A percentile compares a stretch with the other conserved stretches of the same genome.
phyloP scores from a whole-genome alignment of 768 basidiomycete genomes.

The Tremella mesenterica region DNA sequence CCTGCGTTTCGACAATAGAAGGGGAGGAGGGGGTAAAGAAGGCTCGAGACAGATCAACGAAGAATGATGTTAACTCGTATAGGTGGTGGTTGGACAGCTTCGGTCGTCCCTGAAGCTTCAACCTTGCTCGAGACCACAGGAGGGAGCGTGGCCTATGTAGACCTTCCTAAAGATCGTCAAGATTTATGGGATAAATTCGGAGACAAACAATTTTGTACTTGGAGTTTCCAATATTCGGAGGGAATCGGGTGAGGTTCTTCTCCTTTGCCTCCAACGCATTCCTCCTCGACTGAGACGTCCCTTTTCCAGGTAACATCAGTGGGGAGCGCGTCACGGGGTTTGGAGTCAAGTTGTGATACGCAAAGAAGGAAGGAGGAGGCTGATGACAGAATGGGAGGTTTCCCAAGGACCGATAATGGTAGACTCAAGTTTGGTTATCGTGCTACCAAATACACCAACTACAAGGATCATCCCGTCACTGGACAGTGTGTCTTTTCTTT shows the following conservation, averaged over 20 bases:
- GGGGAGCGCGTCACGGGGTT: neutral
- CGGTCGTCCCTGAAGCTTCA: conserved; percentile 14
- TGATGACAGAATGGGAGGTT: too few relatives aligned
- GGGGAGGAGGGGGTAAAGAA: too few relatives aligned
- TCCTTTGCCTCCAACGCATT: neutral
- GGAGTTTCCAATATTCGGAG: conserved; percentile 5
- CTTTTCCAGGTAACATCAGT: neutral
- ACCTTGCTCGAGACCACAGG: conserved; percentile 21
- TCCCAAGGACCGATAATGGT: conserved; percentile 16
- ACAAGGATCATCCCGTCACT: conserved; percentile 16
- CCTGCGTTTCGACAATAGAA: too few relatives aligned
- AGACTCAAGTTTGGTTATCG: conserved; percentile 26
- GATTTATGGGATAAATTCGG: conserved; percentile 15
- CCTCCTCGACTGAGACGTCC: neutral
- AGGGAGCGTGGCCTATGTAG: conserved; percentile 16
- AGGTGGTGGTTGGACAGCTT: conserved; percentile 29
- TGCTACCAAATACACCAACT: conserved; percentile 27
- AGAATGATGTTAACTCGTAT: neutral
- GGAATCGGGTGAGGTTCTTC: neutral
- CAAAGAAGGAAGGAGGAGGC: too few relatives aligned
- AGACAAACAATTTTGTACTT: conserved; percentile 6
- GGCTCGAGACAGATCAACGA: neutral
- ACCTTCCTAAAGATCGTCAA: conserved; percentile 17
- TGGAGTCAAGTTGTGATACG: too few relatives aligned
- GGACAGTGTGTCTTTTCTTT: conserved; percentile 14